Percentiles rank a stretch among this genome's conserved stretches.
phyloP scores from a whole-genome alignment of 1,139 yeast species.

The Kurtzmaniella quercitrusa region DNA sequence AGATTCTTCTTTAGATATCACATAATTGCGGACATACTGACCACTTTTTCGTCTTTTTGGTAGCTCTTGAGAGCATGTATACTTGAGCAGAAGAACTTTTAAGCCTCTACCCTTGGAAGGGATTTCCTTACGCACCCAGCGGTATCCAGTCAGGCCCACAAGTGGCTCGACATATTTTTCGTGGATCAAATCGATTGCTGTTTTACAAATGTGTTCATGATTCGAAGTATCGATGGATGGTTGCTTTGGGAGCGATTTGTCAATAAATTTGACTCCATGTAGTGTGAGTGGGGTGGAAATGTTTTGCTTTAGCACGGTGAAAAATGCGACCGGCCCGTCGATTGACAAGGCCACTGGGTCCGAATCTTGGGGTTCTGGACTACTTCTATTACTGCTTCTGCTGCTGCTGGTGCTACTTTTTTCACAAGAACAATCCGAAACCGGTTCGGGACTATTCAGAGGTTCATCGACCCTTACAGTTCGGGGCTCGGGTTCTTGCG shows the following conservation, averaged over 20 bases:
- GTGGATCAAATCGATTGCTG: slow-evolving; percentile 12
- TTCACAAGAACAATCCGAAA: background rate
- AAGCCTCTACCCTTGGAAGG: slow-evolving; percentile 17
- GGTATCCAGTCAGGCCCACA: slow-evolving; percentile 15
- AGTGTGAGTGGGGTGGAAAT: slow-evolving; percentile 4
- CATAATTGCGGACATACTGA: background rate
- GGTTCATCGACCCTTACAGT: background rate
- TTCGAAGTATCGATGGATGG: slow-evolving; percentile 5
- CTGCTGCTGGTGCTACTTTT: background rate
- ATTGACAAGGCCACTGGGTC: background rate
- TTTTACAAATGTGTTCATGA: slow-evolving; percentile 6
- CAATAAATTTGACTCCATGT: slow-evolving; percentile 7
- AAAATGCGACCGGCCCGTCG: background rate
- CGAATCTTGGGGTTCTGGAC: background rate
- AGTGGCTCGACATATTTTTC: slow-evolving; percentile 16
- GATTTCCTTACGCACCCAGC: slow-evolving; percentile 18
- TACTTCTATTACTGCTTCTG: background rate
- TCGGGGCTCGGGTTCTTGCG: background rate
- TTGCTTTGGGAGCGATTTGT: slow-evolving; percentile 7
- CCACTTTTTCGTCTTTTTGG: background rate
- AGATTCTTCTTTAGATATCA: background rate
- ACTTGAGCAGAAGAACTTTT: slow-evolving; percentile 16
- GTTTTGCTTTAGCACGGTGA: slow-evolving; percentile 5
- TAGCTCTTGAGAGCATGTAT: slow-evolving; percentile 17
- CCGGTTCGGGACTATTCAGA: background rate